phyloP scores from a whole-genome alignment of 441 rosid species.

The Lagerstroemia fauriei region DNA sequence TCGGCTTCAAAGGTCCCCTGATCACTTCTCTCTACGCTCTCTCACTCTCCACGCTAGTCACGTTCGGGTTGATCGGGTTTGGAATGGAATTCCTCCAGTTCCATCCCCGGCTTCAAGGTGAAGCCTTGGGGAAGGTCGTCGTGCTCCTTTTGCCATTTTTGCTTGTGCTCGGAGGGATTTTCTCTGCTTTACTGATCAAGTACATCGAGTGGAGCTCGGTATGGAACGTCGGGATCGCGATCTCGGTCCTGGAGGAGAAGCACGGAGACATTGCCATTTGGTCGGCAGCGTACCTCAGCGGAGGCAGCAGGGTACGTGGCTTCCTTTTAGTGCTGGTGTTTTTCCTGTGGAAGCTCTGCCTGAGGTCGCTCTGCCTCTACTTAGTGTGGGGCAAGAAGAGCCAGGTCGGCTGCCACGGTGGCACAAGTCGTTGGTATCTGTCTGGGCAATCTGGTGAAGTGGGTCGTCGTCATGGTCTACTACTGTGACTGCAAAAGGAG shows the following conservation, averaged over 20 bases:
- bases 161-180: constrained; percentile 13
- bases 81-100: constrained; percentile 11
- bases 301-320: constrained; percentile 26
- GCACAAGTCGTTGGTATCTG: constrained; percentile 30
- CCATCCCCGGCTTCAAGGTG: not conserved
- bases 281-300: constrained; percentile 26
- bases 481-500: constrained; percentile 41
- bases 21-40: constrained; percentile 36
- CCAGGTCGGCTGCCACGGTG: not conserved
- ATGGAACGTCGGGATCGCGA: constrained; percentile 39
- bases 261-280: constrained; percentile 35
- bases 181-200: constrained; percentile 24
- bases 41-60: constrained; percentile 23
- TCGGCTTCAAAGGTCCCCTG: constrained; percentile 36
- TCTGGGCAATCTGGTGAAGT: constrained; percentile 38
- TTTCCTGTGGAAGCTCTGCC: constrained; percentile 20
- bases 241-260: constrained; percentile 39
- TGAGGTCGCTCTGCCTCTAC: constrained; percentile 28
- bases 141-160: not conserved
- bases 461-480: constrained; percentile 45
- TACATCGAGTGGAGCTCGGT: constrained; percentile 39
- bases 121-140: not conserved
- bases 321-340: constrained; percentile 31
- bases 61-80: constrained; percentile 31
- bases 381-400: constrained; percentile 15